Evolutionary conservation across 768 basidiomycete genomes (phyloP).

Genomic region (Hygrocybe coccinea): DNA sequence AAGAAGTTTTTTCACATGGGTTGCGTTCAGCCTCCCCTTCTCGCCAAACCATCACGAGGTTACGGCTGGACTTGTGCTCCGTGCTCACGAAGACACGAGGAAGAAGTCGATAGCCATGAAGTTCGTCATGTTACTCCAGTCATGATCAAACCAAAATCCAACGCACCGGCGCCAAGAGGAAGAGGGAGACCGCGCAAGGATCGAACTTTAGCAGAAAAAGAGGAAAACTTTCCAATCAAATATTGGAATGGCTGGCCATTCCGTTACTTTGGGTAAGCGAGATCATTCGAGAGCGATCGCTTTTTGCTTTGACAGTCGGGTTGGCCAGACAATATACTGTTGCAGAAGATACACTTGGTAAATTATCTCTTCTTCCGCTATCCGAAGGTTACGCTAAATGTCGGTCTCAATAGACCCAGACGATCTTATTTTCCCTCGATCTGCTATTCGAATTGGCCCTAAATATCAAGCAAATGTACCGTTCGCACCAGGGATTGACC

Average conservation of each 20-base stretch:
- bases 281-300: not conserved
- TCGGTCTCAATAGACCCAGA: constrained; percentile 68
- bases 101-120: constrained; percentile 75
- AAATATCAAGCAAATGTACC: constrained; percentile 75
- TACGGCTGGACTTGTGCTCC: constrained; percentile 98
- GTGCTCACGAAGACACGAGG: constrained; percentile 82
- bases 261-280: constrained; percentile 91
- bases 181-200: constrained; percentile 78
- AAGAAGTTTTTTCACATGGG: constrained; percentile 92
- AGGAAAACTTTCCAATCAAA: constrained; percentile 72
- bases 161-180: constrained; percentile 66
- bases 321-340: constrained; percentile 73
- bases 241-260: constrained; percentile 92
- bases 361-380: constrained; percentile 14
- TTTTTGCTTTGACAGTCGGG: constrained; percentile 6
- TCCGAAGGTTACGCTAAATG: constrained; percentile 13
- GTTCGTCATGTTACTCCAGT: constrained; percentile 53
- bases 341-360: constrained; percentile 87
- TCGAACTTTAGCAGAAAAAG: constrained; percentile 63
- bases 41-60: constrained; percentile 88
- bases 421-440: constrained; percentile 93
- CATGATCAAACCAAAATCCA: constrained; percentile 54
- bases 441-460: constrained; percentile 83
- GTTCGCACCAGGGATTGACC: constrained; percentile 38
- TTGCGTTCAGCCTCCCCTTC: constrained; percentile 87